Evolutionary conservation across 1,284 basidiomycete genomes (phyloP).

Genomic region (Ganoderma multipileum): DNA sequence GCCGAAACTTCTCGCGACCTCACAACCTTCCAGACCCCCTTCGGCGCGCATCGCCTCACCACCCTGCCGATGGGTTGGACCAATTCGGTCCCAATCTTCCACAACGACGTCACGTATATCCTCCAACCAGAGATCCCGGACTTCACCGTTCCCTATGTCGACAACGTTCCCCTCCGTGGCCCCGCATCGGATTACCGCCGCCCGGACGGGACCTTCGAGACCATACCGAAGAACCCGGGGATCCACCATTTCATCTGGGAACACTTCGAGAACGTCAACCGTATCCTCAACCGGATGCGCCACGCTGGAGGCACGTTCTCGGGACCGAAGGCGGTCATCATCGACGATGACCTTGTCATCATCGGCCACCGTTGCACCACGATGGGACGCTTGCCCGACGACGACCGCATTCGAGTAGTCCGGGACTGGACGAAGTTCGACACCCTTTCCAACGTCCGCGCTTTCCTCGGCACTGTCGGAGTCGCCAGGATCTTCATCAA

Average conservation of each 20-base stretch:
- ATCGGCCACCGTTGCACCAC: neutral
- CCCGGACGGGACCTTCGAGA: constrained; percentile 32
- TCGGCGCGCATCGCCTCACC: constrained; percentile 34
- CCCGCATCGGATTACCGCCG: constrained; percentile 36
- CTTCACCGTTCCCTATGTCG: constrained; percentile 40
- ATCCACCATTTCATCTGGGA: constrained; percentile 44
- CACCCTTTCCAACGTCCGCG: constrained; percentile 31
- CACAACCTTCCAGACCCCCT: constrained; percentile 30
- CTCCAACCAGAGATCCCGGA: constrained; percentile 46
- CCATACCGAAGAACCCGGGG: constrained; percentile 38
- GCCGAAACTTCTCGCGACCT: constrained; percentile 38
- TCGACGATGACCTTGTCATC: too few species aligned
- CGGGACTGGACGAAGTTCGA: constrained; percentile 33
- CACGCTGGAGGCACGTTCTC: constrained; percentile 38
- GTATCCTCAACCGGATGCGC: constrained; percentile 39
- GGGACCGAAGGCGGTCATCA: constrained; percentile 28
- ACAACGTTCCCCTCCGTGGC: constrained; percentile 36
- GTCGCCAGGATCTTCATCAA: constrained; percentile 32
- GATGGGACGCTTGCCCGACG: neutral
- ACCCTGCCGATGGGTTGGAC: constrained; percentile 49
- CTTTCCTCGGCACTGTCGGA: constrained; percentile 33
- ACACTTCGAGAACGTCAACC: constrained; percentile 38
- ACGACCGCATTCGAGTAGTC: neutral
- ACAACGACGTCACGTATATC: constrained; percentile 44
- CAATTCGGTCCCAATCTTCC: constrained; percentile 46